Conservation (phyloP, 1,284 basidiomycete species). For the Schizophyllum commune region DNA sequence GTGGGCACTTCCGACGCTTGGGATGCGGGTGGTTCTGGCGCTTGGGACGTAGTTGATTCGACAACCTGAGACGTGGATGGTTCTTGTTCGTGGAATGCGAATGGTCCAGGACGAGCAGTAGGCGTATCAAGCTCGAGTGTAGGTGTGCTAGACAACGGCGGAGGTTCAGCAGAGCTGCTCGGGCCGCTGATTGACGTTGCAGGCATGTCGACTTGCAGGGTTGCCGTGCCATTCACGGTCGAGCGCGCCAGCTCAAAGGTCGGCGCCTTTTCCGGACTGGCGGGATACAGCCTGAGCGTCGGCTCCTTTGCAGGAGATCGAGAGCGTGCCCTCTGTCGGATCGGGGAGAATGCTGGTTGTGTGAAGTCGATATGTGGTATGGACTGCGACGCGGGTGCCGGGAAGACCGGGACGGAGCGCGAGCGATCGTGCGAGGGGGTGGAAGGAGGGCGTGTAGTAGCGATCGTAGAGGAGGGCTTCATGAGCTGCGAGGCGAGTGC, state of each 20-base stretch:
- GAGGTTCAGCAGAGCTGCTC: background rate
- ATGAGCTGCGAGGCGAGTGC: constrained; percentile 27
- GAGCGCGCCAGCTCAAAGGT: constrained; percentile 20
- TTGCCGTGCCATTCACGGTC: constrained; percentile 20
- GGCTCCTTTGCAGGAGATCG: constrained; percentile 34
- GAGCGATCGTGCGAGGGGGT: constrained; percentile 23
- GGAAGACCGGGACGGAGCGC: constrained; percentile 36
- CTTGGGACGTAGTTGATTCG: too few relatives aligned
- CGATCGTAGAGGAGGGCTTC: constrained; percentile 1
- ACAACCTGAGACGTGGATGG: too few relatives aligned
- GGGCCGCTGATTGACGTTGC: background rate
- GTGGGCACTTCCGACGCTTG: background rate
- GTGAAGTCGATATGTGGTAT: constrained; percentile 27
- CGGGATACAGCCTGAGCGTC: background rate
- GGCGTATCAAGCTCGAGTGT: background rate
- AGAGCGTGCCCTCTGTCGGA: constrained; percentile 24
- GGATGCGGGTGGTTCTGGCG: background rate
- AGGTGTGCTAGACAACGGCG: background rate
- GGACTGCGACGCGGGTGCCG: constrained; percentile 10
- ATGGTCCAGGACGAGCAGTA: too few relatives aligned
- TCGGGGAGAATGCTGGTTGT: constrained; percentile 33
- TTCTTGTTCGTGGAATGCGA: too few relatives aligned
- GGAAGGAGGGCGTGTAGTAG: constrained; percentile 3
- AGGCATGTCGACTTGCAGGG: constrained; percentile 18
- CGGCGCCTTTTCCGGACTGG: background rate